Evolutionary conservation across 768 basidiomycete genomes (phyloP).

Genomic region (Tephrocybe rancida): DNA sequence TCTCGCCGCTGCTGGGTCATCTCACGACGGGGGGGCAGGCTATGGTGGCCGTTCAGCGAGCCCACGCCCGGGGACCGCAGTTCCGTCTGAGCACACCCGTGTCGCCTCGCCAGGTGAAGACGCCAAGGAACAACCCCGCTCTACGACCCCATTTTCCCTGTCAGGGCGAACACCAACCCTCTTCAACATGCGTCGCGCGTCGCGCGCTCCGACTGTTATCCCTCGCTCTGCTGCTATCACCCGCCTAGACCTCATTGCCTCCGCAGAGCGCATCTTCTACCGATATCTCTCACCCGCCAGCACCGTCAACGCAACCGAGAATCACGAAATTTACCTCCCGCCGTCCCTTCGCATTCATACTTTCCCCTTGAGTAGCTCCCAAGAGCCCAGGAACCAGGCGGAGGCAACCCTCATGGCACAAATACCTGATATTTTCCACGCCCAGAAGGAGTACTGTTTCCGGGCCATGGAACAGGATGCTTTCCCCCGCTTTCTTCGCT

Average conservation of each 20-base stretch:
- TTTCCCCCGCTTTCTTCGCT: constrained; percentile 90
- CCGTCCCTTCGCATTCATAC: constrained; percentile 88
- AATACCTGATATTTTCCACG: constrained; percentile 95
- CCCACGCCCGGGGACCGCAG: constrained; percentile 52
- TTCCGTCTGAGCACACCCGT: constrained; percentile 44
- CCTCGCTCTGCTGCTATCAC: constrained; percentile 90
- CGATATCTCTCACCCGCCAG: constrained; percentile 87
- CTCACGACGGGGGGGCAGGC: constrained; percentile 44
- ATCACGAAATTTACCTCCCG: constrained; percentile 98
- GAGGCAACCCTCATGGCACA: constrained; percentile 83
- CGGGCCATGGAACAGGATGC: constrained; percentile 95
- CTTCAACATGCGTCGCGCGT: constrained; percentile 76
- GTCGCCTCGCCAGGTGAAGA: constrained; percentile 47
- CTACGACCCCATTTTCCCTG: constrained; percentile 79
- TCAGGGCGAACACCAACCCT: constrained; percentile 76
- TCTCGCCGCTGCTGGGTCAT: constrained; percentile 46
- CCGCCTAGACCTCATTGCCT: constrained; percentile 85
- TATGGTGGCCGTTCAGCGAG: constrained; percentile 57
- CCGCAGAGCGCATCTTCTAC: constrained; percentile 95
- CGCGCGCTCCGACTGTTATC: constrained; percentile 92
- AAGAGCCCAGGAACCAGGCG: constrained; percentile 68
- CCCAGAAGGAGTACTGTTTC: constrained; percentile 97
- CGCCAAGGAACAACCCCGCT: constrained; percentile 53
- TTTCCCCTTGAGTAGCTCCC: constrained; percentile 80
- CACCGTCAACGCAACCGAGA: constrained; percentile 79